phyloP scores from a whole-genome alignment of 805 yeast species.

The Starmerella asiatica region DNA sequence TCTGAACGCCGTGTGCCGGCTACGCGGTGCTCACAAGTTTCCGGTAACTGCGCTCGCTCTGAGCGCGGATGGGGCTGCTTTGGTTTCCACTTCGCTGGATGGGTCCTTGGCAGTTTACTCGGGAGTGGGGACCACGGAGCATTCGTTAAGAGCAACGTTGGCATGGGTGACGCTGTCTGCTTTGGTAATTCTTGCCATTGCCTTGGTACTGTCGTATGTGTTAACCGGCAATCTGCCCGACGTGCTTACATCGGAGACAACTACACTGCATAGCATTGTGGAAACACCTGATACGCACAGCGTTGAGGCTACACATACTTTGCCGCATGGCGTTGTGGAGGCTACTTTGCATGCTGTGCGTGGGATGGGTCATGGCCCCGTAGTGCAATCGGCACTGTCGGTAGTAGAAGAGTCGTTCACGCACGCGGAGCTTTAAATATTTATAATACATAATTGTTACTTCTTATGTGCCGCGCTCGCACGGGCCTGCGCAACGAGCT shows the following conservation, averaged over 20 bases:
- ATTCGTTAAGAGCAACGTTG: constrained; percentile 5
- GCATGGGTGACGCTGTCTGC: constrained; percentile 16
- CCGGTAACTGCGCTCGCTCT: constrained; percentile 20
- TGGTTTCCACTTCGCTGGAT: constrained; percentile 19
- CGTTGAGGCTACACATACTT: not conserved
- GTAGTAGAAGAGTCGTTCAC: not conserved
- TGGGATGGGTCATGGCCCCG: constrained; percentile 10
- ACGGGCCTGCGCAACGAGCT: constrained; percentile 15
- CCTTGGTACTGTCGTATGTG: constrained; percentile 1
- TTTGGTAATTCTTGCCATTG: constrained; percentile 9
- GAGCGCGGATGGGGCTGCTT: constrained; percentile 7
- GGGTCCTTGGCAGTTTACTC: constrained; percentile 15
- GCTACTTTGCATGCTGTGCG: constrained; percentile 1
- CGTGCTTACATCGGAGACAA: not conserved
- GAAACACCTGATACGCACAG: too few relatives aligned
- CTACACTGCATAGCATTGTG: not conserved
- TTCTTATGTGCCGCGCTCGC: not conserved
- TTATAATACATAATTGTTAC: not conserved
- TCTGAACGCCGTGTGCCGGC: constrained; percentile 3
- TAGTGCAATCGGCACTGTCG: constrained; percentile 2
- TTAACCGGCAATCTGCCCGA: not conserved
- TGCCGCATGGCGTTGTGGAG: not conserved
- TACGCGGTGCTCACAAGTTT: constrained; percentile 12
- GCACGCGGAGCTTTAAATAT: not conserved
- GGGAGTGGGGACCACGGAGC: not conserved